Percentiles rank a stretch among this genome's conserved stretches.
These are phyloP conservation scores for Vararia minispora DNA, from an alignment of 768 basidiomycete genomes.

Conservation along the genomic window DNA sequence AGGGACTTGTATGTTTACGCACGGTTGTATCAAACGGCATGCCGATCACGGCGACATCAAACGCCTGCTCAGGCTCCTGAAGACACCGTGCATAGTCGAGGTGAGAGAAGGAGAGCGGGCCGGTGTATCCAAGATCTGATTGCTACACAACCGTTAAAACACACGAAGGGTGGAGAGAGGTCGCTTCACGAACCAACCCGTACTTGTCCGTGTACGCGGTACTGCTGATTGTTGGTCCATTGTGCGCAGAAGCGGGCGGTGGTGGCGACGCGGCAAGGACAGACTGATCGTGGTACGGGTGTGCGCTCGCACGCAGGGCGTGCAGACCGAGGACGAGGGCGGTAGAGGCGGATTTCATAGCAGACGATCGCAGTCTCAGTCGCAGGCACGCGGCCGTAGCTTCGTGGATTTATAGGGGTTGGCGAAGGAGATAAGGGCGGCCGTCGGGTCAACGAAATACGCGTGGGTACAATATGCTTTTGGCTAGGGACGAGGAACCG, in stretches of 20 bases:
- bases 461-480: too few relatives aligned
- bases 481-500: too few relatives aligned
- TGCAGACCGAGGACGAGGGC: not conserved
- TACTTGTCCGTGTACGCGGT: not conserved
- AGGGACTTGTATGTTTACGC: too few relatives aligned
- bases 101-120: slow-evolving; percentile 77
- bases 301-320: not conserved
- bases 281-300: not conserved
- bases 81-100: slow-evolving; percentile 65
- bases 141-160: slow-evolving; percentile 21
- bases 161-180: not conserved
- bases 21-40: slow-evolving; percentile 69
- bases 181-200: not conserved
- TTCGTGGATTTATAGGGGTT: too few relatives aligned
- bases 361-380: too few relatives aligned
- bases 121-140: slow-evolving; percentile 65
- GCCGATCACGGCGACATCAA: slow-evolving; percentile 74
- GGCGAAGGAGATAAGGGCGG: too few relatives aligned
- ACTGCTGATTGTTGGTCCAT: too few relatives aligned
- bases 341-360: not conserved
- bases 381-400: too few relatives aligned
- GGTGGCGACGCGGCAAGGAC: too few relatives aligned
- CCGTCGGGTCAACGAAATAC: too few relatives aligned
- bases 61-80: slow-evolving; percentile 37
- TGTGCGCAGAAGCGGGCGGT: too few relatives aligned